Base-by-base conservation (phyloP, 2,329 filamentous ascomycete genomes). In the Ophiocordyceps sinensis region DNA sequence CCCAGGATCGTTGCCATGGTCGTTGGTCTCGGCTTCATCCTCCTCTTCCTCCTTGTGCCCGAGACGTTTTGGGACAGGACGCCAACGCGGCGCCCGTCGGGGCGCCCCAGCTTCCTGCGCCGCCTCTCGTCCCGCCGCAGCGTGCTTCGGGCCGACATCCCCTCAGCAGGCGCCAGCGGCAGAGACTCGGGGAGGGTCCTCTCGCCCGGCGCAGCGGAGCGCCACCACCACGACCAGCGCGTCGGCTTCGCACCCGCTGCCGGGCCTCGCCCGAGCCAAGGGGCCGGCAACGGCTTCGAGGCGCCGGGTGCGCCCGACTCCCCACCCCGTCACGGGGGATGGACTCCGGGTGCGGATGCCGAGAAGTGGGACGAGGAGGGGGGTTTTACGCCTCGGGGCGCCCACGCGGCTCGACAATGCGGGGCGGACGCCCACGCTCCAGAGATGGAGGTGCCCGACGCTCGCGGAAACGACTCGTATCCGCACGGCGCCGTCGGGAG, bases 41-140 rank as follows among this genome's bases (percentile, higher is more conserved):
- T 94, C 3, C 68, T 96, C 1, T 94, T 94, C 57, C 69, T 95
- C 44, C 94, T 94, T 51, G 85, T 94, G 0, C 89, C 89, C 0
- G 89, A 96, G 62, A 94, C 87, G 0, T 95, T 94, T 49, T 96
- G 89, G 89, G 87, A 95, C 58, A 72, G 89, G 38, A 81, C 82
- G 3, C 87, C 88, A 2, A 54, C 60, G 3, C 55, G 59, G 17
- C 60, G 59, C 34, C 50, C 59, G 3, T 55, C 56, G 7, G 65
- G 59, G 43, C 56, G 68, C 17, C 66, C 68, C 1, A 62, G 60
- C 41, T 60, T 75, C 40, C 63, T 73, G 42, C 66, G 62, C 19
- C 60, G 70, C 6, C 53, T 65, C 17, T 74, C 71, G 0, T 71
- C 68, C 1, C 61, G 57, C 30, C 58, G 56, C 35, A 50, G 52